phyloP scores from a whole-genome alignment of 305 asterid species.

The Ajuga reptans region DNA sequence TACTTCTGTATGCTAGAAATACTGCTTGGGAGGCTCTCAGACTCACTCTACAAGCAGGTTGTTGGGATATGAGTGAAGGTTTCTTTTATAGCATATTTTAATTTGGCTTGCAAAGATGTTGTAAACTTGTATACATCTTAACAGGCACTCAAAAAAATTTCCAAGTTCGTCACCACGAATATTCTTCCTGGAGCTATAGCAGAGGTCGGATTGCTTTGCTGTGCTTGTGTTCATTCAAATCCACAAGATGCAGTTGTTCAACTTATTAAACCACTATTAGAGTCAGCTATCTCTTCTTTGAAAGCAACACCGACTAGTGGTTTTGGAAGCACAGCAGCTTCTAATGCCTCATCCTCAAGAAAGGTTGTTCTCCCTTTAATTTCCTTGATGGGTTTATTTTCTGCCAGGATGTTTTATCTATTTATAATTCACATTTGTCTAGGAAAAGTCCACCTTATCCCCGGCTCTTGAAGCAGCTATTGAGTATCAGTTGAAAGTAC shows the following conservation, averaged over 20 bases:
- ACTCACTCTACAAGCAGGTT: slow-evolving; percentile 86
- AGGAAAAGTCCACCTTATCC: slow-evolving; percentile 72
- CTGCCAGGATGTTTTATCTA: slow-evolving; percentile 16
- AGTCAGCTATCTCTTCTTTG: slow-evolving; percentile 62
- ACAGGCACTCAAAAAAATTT: slow-evolving; percentile 84
- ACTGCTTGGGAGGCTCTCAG: slow-evolving; percentile 86
- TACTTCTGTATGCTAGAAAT: slow-evolving; percentile 94
- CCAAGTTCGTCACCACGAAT: slow-evolving; percentile 81
- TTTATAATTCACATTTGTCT: slow-evolving; percentile 27
- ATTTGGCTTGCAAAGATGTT: slow-evolving; percentile 13
- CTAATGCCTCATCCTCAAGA: slow-evolving; percentile 39
- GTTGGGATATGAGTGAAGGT: slow-evolving; percentile 8
- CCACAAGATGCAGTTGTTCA: slow-evolving; percentile 79
- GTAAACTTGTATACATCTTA: slow-evolving; percentile 25
- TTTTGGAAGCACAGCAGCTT: slow-evolving; percentile 56
- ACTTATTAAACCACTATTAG: slow-evolving; percentile 75
- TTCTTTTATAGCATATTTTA: neutral
- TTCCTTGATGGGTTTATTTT: slow-evolving; percentile 19
- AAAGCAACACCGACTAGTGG: slow-evolving; percentile 72
- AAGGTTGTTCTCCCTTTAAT: slow-evolving; percentile 55
- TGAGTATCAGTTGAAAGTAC: slow-evolving; percentile 85
- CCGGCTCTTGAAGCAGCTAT: slow-evolving; percentile 90
- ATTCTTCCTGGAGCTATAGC: slow-evolving; percentile 99
- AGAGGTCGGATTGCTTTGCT: slow-evolving; percentile 93
- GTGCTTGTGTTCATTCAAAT: slow-evolving; percentile 92